Conservation (phyloP, 345 rosid species). For the Corymbia maculata region DNA sequence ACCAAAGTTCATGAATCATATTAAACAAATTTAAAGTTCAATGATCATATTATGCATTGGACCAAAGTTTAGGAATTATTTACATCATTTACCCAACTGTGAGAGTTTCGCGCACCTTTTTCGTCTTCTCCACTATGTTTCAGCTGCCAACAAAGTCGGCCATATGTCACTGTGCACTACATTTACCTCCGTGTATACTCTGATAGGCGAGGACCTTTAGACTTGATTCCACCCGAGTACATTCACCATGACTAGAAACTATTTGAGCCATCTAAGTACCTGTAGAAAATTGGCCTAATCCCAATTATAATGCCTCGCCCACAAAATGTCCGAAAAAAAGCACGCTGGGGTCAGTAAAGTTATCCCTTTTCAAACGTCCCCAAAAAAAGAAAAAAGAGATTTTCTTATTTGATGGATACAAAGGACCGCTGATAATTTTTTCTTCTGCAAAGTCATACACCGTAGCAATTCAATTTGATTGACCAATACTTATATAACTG, state of each 20-base stretch:
- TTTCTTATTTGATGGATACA: background rate
- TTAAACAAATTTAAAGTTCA: too few species aligned
- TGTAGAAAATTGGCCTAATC: background rate
- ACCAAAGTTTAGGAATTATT: accelerated
- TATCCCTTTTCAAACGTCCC: background rate
- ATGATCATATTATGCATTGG: accelerated
- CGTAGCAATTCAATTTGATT: background rate
- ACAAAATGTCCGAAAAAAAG: background rate
- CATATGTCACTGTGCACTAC: background rate
- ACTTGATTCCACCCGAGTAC: background rate
- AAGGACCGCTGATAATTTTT: accelerated
- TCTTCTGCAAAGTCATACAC: background rate
- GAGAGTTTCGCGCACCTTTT: background rate
- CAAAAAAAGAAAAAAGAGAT: too few species aligned
- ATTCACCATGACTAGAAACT: background rate
- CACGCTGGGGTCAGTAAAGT: background rate
- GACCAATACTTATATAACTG: background rate
- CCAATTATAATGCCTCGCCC: background rate
- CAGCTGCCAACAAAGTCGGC: background rate
- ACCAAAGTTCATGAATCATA: accelerated
- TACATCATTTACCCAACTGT: too few species aligned
- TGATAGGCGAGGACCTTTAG: background rate
- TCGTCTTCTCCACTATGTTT: background rate
- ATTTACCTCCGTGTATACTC: background rate
- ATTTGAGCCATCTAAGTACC: background rate